Evolutionary conservation across 176 grass and related monocot species (phyloP), one percentile per base, ranked within the genome.

Genomic region (Zoysia japonica): DNA sequence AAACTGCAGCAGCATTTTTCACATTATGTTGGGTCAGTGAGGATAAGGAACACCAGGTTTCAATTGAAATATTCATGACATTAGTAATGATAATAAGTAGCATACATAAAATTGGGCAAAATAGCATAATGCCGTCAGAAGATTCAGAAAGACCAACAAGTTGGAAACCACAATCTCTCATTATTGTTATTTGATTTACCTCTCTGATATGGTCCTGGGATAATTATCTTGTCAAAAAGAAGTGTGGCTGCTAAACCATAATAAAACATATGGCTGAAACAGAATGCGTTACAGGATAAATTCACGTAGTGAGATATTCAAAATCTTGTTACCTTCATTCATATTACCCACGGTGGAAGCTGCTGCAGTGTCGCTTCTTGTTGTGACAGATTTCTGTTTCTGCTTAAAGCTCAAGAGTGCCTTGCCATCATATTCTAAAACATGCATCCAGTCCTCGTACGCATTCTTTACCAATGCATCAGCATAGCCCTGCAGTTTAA

Each of bases 351-450:
- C 7, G 0, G 77, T 76, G 5, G 80, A 84, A 46, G 77, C 69
- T 63, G 76, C 57, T 81, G 76, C 74, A 41, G 83, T 72, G 41
- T 87, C 85, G n/a, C 86, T 92, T 76, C 82, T 88, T 35, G 92
- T 94, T n/a, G 77, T 86, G 81, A 89, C 62, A 28, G 82, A 71
- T 86, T 89, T 97, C 84, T 91, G 93, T 79, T 87, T 92, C 85
- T 97, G 93, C 65, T 97, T 97, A 78, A 89, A 87, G 74, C 85
- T 89, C 67, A 97, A 68, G 41, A 97, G 88, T 59, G 88, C 93
- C 80, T 97, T 92, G 48, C 90, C 93, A 88, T 97, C 93, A 74
- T 97, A 93, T 90, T 97, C 93, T 84, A 97, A 69, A 83, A 82
- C 93, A 80, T 93, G 88, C 37, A 86, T 87, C 93, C 93, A 97